These are phyloP conservation scores for Colletotrichum orchidophilum DNA, from an alignment of 2,329 filamentous ascomycete species.

Conservation along the genomic window DNA sequence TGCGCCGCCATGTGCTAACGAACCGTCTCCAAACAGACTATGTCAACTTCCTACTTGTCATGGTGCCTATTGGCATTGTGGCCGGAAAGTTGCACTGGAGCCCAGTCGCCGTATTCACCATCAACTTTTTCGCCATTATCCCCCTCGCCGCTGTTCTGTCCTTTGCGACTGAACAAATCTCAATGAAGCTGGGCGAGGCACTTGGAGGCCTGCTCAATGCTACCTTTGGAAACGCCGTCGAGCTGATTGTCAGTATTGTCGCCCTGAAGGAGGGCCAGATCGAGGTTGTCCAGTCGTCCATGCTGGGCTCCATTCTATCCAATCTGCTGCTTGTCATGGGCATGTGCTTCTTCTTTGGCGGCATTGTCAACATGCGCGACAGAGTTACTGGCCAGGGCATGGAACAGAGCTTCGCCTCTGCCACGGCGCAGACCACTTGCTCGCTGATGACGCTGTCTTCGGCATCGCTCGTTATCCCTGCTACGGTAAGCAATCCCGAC, in stretches of 20 bases:
- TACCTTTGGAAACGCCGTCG: conserved; percentile 83
- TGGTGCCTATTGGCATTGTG: conserved; percentile 77
- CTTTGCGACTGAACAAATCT: conserved; percentile 82
- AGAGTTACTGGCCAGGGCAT: conserved; percentile 61
- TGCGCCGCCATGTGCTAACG: conserved; percentile 3
- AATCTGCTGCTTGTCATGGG: conserved; percentile 90
- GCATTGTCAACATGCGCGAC: conserved; percentile 69
- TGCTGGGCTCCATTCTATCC: conserved; percentile 95
- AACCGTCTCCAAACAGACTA: conserved; percentile 52
- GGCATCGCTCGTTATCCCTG: conserved; percentile 81
- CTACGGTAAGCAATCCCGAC: conserved; percentile 60
- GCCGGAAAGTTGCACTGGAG: conserved; percentile 71
- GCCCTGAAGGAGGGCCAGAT: conserved; percentile 87
- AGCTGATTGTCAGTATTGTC: conserved; percentile 89
- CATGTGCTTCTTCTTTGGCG: conserved; percentile 82
- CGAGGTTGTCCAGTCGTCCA: conserved; percentile 95
- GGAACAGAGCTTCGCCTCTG: conserved; percentile 79
- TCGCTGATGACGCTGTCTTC: conserved; percentile 81
- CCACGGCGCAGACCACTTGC: conserved; percentile 79
- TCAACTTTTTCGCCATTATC: conserved; percentile 86
- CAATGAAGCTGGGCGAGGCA: conserved; percentile 76
- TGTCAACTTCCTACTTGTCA: conserved; percentile 77
- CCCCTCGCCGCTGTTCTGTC: conserved; percentile 78
- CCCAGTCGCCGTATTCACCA: conserved; percentile 74
- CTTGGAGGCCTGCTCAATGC: conserved; percentile 79